Evolutionary conservation across 495 filamentous ascomycete species (phyloP), one percentile per base, ranked within the genome.

Genomic region (Tuber brumale): DNA sequence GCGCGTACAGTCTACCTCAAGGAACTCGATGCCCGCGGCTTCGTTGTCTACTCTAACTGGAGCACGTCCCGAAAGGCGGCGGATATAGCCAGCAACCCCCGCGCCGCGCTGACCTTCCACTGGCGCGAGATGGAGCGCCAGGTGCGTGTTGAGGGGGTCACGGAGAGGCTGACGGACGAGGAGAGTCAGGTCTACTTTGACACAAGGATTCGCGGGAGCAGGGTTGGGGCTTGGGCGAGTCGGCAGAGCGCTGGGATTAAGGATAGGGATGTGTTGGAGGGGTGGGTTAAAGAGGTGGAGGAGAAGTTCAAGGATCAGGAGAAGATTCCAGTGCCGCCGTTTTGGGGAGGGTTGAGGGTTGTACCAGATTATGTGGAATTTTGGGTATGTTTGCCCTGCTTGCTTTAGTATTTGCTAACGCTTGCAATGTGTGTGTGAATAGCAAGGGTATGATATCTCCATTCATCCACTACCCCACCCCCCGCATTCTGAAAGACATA

Each of bases 21-120:
- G 83, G 92, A 94, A 83, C 88, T 93, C 39, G 92, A 93, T 82
- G 84, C 88, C 43, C 85, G 86, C 7, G 94, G 94, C 19, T 99
- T 97, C 84, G 92, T 97, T 41, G 87, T 98, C 19, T 99, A 98
- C 85, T 92, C 89, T 79, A 99, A 98, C 83, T 96, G 93, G 87
- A 94, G 88, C 43, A 97, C 91, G 2, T 89, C 86, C 71, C 87
- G 89, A 75, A 94, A 95, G 84, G 87, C 90, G 9, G 77, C 81
- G 19, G 92, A 95, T 83, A 84, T 95, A 35, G 82, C 82, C 42
- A 87, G 83, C 16, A 95, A 95, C 80, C 87, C 87, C 19, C 89
- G 88, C 79, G 92, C 91, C 14, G 88, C 88, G 57, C 84, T 95
- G 79, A 92, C 91, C 44, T 95, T 95, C 83, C 94, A 90, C 88